Evolutionary conservation across 164 flowering plant genomes (phyloP).

Genomic region (Magnolia kwangsiensis): DNA sequence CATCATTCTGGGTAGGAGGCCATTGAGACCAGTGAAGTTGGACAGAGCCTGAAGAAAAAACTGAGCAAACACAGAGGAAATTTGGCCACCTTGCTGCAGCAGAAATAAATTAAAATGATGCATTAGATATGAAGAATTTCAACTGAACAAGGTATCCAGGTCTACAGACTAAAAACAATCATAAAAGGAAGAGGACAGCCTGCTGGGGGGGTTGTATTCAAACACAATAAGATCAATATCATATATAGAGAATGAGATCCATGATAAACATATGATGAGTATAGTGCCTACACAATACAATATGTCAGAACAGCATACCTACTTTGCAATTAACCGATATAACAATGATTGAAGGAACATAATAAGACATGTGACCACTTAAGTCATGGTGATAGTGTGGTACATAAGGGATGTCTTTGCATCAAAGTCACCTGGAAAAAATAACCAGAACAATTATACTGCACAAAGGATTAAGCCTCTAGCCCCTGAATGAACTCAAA

Average conservation of each 20-base stretch:
- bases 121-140: constrained; percentile 16
- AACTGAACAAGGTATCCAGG: neutral
- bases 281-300: too few species aligned
- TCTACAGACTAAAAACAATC: neutral
- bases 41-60: constrained; percentile 96
- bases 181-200: neutral
- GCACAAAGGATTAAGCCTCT: too few species aligned
- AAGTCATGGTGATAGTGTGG: too few species aligned
- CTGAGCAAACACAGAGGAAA: constrained; percentile 96
- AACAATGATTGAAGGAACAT: too few species aligned
- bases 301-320: too few species aligned
- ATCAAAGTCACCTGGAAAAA: too few species aligned
- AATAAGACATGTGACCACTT: too few species aligned
- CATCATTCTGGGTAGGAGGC: constrained; percentile 61
- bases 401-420: too few species aligned
- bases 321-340: too few species aligned
- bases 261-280: too few species aligned
- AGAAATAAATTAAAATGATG: constrained; percentile 16
- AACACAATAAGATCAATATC: neutral
- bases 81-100: constrained; percentile 96
- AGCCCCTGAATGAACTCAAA: too few species aligned
- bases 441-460: too few species aligned
- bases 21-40: constrained; percentile 99
- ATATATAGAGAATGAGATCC: neutral
- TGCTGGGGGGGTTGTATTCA: neutral